Percentiles rank a stretch among this genome's conserved stretches.
Evolutionary conservation across 2,329 filamentous ascomycete species (phyloP).

Genomic region (Phialemonium atrogriseum): DNA sequence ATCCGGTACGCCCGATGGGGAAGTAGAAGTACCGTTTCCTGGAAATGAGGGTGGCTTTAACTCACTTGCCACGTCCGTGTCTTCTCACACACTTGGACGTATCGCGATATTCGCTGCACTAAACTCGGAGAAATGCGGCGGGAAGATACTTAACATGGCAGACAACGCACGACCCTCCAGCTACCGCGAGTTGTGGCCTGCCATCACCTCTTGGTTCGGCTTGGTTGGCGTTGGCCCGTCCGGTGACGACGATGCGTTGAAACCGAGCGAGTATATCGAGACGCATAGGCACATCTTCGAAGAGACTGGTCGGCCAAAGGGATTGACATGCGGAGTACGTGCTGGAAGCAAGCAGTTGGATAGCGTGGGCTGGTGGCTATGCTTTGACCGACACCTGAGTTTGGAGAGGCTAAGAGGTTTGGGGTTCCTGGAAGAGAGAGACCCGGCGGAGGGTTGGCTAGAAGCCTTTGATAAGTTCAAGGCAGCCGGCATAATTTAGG

Average conservation of each 20-base stretch:
- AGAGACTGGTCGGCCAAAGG: too few species aligned
- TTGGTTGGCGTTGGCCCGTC: too few species aligned
- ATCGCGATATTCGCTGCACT: too few species aligned
- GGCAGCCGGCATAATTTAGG: slow-evolving; percentile 30
- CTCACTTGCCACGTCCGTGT: too few species aligned
- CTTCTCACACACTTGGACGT: too few species aligned
- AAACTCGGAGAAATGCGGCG: too few species aligned
- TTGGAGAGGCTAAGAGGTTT: slow-evolving; percentile 26
- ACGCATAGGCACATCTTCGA: background rate
- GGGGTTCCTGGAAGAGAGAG: slow-evolving; percentile 29
- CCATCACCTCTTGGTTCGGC: too few species aligned
- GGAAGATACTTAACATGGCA: too few species aligned
- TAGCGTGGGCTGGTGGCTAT: slow-evolving; percentile 35
- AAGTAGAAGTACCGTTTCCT: slow-evolving; percentile 8
- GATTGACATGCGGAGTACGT: slow-evolving; percentile 1
- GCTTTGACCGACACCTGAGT: slow-evolving; percentile 38
- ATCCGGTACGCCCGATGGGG: background rate
- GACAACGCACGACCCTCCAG: too few species aligned
- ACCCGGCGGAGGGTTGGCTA: slow-evolving; percentile 31
- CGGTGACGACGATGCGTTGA: slow-evolving; percentile 22
- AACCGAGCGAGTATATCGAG: slow-evolving; percentile 16
- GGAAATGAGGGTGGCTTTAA: background rate
- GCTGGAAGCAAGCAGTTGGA: slow-evolving; percentile 23
- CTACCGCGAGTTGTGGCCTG: too few species aligned
- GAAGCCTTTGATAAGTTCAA: slow-evolving; percentile 33